Base-by-base conservation (phyloP, 306 rosid species). In the Medicago ruthenica region DNA sequence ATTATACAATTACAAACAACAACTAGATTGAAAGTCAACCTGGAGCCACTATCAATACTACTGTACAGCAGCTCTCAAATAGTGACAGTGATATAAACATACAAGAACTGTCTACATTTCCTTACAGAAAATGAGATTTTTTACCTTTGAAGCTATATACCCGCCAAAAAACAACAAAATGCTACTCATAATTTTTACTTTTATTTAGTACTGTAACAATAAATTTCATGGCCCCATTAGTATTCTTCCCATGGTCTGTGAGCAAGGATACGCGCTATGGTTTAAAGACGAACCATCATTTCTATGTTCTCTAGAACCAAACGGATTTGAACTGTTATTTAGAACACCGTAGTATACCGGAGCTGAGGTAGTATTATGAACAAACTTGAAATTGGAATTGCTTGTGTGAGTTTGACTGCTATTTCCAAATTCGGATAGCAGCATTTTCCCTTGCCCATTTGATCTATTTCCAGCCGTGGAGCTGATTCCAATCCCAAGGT, bases 401-500 rank as follows among this genome's bases (percentile, higher is more conserved):
- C 78, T 80, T 9, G 78, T 34, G 66, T 82, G 88, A 76, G 61
- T 61, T 83, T 85, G 97, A 81, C 81, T 67, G 57, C 8, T 58
- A 12, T 77, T 79, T 4, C 80, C 70, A 27, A 77, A 82, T 76
- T 88, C 91, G 20, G 93, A 77, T 67, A 81, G 85, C 64, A 78
- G 37, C 7, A 71, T 50, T 34, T 85, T 90, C 71, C 87, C 79
- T 79, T 82, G 91, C 13, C 80, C 88, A 11, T 76, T 88, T 20
- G 88, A 65, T 78, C 89, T 83, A 69, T 84, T 87, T 71, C 90
- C 97, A 53, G 84, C 73, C 59, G 87, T 76, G 11, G 91, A 76
- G 77, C 69, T 87, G 36, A 88, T 90, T 40, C 99, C 97, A 65
- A 95, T 92, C 18, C 97, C 99, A 39, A 95, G 99, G 87, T 95